Evolutionary conservation across 345 rosid species (phyloP).

Genomic region (Clausena lansium): DNA sequence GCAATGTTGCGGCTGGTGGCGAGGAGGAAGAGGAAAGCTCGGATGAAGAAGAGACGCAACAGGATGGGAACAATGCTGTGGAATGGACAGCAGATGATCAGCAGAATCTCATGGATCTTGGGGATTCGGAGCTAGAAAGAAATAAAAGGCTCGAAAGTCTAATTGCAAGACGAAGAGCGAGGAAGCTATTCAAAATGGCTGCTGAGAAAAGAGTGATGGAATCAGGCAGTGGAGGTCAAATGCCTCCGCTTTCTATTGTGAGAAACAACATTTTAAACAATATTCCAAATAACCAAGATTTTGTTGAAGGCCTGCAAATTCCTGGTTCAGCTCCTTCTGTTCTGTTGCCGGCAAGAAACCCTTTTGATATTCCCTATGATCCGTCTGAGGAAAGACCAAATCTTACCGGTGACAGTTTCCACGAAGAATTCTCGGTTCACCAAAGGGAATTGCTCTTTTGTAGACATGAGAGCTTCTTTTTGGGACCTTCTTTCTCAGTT

Average conservation of each 20-base stretch:
- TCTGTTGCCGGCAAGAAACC: conserved; percentile 57
- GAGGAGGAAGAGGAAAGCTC: conserved; percentile 42
- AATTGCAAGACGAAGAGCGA: conserved; percentile 64
- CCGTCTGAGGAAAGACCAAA: conserved; percentile 77
- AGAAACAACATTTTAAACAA: conserved; percentile 38
- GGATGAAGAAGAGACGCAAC: conserved; percentile 38
- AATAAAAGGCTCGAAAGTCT: conserved; percentile 76
- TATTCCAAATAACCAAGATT: conserved; percentile 18
- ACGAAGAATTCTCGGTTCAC: conserved; percentile 53
- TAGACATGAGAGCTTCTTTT: conserved; percentile 77
- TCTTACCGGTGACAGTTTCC: conserved; percentile 61
- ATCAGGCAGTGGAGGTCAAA: conserved; percentile 23
- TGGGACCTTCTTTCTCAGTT: conserved; percentile 32
- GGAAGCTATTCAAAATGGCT: conserved; percentile 46
- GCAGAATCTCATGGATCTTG: conserved; percentile 84
- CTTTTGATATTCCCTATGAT: conserved; percentile 86
- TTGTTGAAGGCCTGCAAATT: conserved; percentile 28
- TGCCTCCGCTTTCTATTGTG: conserved; percentile 44
- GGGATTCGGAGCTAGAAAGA: conserved; percentile 77
- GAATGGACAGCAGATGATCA: conserved; percentile 85
- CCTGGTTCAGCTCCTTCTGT: conserved; percentile 93
- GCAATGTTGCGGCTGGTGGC: conserved; percentile 16
- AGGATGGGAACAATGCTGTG: conserved; percentile 38
- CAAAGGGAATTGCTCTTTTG: conserved; percentile 57
- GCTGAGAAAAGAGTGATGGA: conserved; percentile 42